Evolutionary conservation across 2,329 filamentous ascomycete genomes (phyloP).

Genomic region (Cladosporium phlei): DNA sequence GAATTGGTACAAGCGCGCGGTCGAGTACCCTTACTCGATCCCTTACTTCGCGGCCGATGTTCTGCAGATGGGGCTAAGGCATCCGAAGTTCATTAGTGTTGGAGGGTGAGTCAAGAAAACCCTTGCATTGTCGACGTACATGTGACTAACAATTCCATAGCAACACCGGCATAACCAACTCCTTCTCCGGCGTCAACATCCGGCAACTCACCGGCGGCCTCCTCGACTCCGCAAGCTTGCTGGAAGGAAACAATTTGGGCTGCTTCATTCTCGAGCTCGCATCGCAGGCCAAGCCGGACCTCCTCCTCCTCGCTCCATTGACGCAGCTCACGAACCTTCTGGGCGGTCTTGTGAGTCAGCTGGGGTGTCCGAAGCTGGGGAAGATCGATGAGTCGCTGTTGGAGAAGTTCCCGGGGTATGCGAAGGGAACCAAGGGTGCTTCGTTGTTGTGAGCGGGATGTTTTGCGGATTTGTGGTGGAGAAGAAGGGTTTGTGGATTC

Average conservation of each 20-base stretch:
- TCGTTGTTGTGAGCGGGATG: too few relatives aligned
- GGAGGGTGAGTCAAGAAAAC: too few relatives aligned
- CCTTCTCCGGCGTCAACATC: constrained; percentile 34
- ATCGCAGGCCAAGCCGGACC: constrained; percentile 32
- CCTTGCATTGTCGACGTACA: too few relatives aligned
- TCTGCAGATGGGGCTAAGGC: constrained; percentile 18
- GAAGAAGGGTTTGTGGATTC: too few relatives aligned
- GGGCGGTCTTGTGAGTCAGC: constrained; percentile 16
- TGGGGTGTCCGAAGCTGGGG: constrained; percentile 27
- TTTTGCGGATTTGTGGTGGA: too few relatives aligned
- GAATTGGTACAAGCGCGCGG: constrained; percentile 32
- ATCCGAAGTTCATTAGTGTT: constrained; percentile 29
- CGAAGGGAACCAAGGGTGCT: too few relatives aligned
- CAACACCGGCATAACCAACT: constrained; percentile 30
- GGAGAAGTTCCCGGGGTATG: constrained; percentile 27
- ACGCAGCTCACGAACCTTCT: constrained; percentile 10
- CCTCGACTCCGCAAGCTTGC: constrained; percentile 34
- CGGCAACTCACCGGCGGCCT: constrained; percentile 37
- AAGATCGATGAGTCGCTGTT: constrained; percentile 25
- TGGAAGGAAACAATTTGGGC: constrained; percentile 33
- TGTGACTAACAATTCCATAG: too few relatives aligned
- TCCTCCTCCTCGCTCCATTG: constrained; percentile 2
- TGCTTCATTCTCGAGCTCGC: constrained; percentile 35
- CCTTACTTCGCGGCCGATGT: constrained; percentile 18
- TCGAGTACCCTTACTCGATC: constrained; percentile 27